These are phyloP conservation scores for Fusarium citri DNA, from an alignment of 2,329 filamentous ascomycete genomes.

Conservation along the genomic window DNA sequence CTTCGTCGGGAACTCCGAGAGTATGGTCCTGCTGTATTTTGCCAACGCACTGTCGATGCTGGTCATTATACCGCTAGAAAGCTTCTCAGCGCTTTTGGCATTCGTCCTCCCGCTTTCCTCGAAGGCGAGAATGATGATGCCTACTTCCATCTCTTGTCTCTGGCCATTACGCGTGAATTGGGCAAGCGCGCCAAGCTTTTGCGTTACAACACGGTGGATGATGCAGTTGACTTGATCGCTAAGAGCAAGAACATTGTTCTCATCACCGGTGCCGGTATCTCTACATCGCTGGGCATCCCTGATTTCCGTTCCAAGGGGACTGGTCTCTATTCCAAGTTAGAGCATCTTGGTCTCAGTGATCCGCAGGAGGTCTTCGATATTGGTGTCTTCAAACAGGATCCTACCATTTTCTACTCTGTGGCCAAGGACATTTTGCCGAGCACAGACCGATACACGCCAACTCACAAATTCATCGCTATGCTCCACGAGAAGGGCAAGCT, in stretches of 20 bases:
- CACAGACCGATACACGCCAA: constrained; percentile 85
- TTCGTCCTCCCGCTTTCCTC: constrained; percentile 78
- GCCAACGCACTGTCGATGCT: constrained; percentile 75
- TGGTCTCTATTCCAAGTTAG: constrained; percentile 88
- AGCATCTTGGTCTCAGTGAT: constrained; percentile 80
- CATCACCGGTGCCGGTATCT: constrained; percentile 95
- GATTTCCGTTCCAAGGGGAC: constrained; percentile 96
- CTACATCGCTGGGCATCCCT: constrained; percentile 94
- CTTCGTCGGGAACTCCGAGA: constrained; percentile 78
- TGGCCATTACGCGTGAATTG: constrained; percentile 83
- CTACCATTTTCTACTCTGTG: constrained; percentile 89
- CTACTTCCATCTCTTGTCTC: constrained; percentile 79
- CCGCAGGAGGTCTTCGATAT: constrained; percentile 98
- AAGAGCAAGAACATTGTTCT: constrained; percentile 87
- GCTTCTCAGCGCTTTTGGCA: constrained; percentile 86
- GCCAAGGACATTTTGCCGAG: constrained; percentile 90
- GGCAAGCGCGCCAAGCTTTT: constrained; percentile 82
- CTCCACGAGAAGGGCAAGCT: constrained; percentile 90
- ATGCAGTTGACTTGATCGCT: constrained; percentile 82
- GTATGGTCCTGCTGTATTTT: constrained; percentile 82
- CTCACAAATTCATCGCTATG: constrained; percentile 91
- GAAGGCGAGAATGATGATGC: constrained; percentile 74
- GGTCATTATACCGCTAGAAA: constrained; percentile 81
- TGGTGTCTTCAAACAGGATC: constrained; percentile 84
- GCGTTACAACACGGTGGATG: constrained; percentile 86